These are phyloP conservation scores for Myxozyma kluyveri DNA, from an alignment of 805 yeast species.

Conservation along the genomic window DNA sequence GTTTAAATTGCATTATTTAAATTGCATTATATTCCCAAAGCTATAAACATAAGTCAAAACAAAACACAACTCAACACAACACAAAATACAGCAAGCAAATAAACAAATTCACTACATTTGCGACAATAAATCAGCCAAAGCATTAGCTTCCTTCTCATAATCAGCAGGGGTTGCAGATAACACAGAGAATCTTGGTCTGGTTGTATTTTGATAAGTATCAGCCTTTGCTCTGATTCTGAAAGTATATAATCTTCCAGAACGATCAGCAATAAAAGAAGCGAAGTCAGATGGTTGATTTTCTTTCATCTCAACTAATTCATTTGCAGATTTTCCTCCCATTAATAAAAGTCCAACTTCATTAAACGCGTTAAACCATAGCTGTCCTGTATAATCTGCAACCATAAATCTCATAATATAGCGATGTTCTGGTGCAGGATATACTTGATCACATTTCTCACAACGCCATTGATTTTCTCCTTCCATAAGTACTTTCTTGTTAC, in stretches of 20 bases:
- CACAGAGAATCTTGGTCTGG: slow-evolving; percentile 72
- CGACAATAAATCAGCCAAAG: slow-evolving; percentile 25
- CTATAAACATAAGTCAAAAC: background rate
- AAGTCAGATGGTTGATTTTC: slow-evolving; percentile 39
- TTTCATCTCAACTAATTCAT: slow-evolving; percentile 47
- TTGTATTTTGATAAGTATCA: slow-evolving; percentile 77
- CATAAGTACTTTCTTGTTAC: slow-evolving; percentile 81
- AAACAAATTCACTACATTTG: background rate
- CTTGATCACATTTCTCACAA: slow-evolving; percentile 85
- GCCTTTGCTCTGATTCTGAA: slow-evolving; percentile 79
- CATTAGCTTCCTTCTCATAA: slow-evolving; percentile 34
- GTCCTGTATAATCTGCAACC: slow-evolving; percentile 77
- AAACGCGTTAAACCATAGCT: slow-evolving; percentile 80
- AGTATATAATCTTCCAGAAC: slow-evolving; percentile 64
- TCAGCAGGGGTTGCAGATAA: slow-evolving; percentile 44
- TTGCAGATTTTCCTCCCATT: slow-evolving; percentile 59
- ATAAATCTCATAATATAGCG: slow-evolving; percentile 77
- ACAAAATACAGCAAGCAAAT: too few relatives aligned
- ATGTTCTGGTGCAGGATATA: slow-evolving; percentile 65
- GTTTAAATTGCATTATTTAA: background rate
- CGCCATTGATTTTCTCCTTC: slow-evolving; percentile 73
- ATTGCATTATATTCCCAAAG: background rate
- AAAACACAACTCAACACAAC: background rate
- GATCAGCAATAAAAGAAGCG: slow-evolving; percentile 44
- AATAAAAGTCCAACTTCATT: slow-evolving; percentile 77